Evolutionary conservation across 2,329 filamentous ascomycete genomes (phyloP).

Genomic region (Phialophora verrucosa): DNA sequence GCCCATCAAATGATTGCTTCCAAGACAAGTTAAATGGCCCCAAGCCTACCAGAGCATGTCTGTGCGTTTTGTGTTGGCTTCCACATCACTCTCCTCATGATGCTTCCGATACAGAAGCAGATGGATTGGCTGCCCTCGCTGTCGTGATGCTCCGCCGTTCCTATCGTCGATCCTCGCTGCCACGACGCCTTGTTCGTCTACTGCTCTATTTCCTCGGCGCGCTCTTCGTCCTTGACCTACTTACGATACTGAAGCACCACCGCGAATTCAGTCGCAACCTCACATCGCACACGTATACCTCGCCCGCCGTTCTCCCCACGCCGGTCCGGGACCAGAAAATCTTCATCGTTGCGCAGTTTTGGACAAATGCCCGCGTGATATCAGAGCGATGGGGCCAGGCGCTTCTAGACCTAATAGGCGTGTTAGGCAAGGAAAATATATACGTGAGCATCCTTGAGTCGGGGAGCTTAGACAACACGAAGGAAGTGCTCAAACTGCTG

Average conservation of each 20-base stretch:
- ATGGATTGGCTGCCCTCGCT: conserved; percentile 18
- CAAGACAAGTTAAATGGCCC: conserved; percentile 18
- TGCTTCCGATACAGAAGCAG: conserved; percentile 15
- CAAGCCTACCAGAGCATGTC: background rate
- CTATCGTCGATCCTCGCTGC: conserved; percentile 32
- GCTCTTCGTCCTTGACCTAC: conserved; percentile 35
- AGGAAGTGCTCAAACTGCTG: conserved; percentile 64
- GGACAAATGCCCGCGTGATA: conserved; percentile 68
- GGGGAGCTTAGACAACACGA: conserved; percentile 72
- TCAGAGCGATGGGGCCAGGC: conserved; percentile 67
- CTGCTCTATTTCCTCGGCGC: conserved; percentile 24
- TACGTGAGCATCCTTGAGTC: conserved; percentile 72
- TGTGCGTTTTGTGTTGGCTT: background rate
- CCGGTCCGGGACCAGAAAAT: conserved; percentile 48
- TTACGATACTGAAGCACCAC: conserved; percentile 37
- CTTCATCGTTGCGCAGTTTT: conserved; percentile 73
- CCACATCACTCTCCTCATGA: background rate
- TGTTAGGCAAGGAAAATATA: conserved; percentile 67
- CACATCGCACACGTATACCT: conserved; percentile 31
- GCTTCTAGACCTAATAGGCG: conserved; percentile 61
- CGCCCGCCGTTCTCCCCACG: conserved; percentile 33
- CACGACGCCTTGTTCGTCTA: conserved; percentile 26
- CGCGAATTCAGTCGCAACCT: conserved; percentile 36
- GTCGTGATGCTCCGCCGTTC: conserved; percentile 32
- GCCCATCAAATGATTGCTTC: conserved; percentile 1